Percentiles rank a stretch among this genome's conserved stretches.
Evolutionary conservation across 2,329 filamentous ascomycete species (phyloP).

Genomic region (Verticillium klebahnii): DNA sequence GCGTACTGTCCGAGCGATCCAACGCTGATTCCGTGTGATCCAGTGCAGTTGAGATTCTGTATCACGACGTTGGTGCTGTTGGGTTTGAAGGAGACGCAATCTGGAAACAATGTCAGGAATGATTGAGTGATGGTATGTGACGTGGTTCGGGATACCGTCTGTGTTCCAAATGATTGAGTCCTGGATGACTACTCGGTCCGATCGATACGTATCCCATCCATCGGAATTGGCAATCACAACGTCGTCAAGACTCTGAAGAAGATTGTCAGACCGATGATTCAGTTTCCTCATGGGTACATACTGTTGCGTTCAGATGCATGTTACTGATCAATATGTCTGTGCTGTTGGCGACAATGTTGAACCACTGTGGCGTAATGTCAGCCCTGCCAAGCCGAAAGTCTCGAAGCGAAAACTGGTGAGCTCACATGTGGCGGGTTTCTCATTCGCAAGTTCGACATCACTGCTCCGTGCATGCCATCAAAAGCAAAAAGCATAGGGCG

Average conservation of each 20-base stretch:
- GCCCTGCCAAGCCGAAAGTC: neutral
- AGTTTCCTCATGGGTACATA: neutral
- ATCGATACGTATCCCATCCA: constrained; percentile 60
- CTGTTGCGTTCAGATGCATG: constrained; percentile 42
- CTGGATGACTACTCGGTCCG: constrained; percentile 59
- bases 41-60: constrained; percentile 63
- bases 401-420: neutral
- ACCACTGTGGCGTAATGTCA: constrained; percentile 18
- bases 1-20: constrained; percentile 66
- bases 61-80: constrained; percentile 66
- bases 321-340: constrained; percentile 59
- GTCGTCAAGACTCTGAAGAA: neutral
- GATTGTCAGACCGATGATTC: neutral
- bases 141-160: constrained; percentile 28
- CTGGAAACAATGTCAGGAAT: constrained; percentile 14
- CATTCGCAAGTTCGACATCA: constrained; percentile 54
- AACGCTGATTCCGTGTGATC: constrained; percentile 67
- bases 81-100: constrained; percentile 74
- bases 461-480: constrained; percentile 52
- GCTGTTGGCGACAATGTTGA: constrained; percentile 62
- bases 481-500: constrained; percentile 54
- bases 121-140: too few relatives aligned
- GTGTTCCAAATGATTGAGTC: constrained; percentile 61
- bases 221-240: constrained; percentile 47
- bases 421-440: constrained; percentile 42